Evolutionary conservation across 2,329 filamentous ascomycete species (phyloP).

Genomic region (Hymenoscyphus scutula): DNA sequence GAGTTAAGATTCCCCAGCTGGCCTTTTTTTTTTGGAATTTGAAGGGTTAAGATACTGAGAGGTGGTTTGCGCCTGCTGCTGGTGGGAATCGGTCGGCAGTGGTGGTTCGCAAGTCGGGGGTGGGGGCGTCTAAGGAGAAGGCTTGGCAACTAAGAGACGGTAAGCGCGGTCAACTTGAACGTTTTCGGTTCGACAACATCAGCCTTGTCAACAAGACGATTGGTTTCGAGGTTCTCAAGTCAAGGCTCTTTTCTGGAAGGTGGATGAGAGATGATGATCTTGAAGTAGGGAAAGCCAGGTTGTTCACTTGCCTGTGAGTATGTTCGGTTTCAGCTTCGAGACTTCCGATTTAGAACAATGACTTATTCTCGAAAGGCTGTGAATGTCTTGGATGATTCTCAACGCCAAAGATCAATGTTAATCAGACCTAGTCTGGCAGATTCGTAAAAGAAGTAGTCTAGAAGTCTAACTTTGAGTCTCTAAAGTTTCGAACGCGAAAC

Average conservation of each 20-base stretch:
- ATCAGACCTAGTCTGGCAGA: neutral
- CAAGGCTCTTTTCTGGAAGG: neutral
- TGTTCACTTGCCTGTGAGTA: neutral
- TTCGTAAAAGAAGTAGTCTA: too few relatives aligned
- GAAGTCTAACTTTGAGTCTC: too few relatives aligned
- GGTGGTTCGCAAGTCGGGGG: neutral
- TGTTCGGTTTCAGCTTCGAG: neutral
- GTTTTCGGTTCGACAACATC: neutral
- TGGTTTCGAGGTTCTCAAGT: neutral
- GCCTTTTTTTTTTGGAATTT: neutral
- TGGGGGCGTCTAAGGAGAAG: slow-evolving; percentile 5
- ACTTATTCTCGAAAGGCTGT: neutral
- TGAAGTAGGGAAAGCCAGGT: neutral
- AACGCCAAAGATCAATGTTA: neutral
- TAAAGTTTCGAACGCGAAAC: too few relatives aligned
- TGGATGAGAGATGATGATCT: neutral
- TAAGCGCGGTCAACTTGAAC: neutral
- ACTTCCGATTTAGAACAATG: neutral
- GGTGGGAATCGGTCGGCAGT: neutral
- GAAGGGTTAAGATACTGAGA: slow-evolving; percentile 7
- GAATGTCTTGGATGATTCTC: neutral
- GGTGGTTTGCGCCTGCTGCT: slow-evolving; percentile 9
- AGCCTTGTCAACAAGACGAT: neutral
- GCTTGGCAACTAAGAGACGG: slow-evolving; percentile 4
- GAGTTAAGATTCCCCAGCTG: neutral